A percentile compares a stretch with the other conserved stretches of the same genome.
Conservation (phyloP, 768 basidiomycete genomes). For the Epithele typhae region DNA sequence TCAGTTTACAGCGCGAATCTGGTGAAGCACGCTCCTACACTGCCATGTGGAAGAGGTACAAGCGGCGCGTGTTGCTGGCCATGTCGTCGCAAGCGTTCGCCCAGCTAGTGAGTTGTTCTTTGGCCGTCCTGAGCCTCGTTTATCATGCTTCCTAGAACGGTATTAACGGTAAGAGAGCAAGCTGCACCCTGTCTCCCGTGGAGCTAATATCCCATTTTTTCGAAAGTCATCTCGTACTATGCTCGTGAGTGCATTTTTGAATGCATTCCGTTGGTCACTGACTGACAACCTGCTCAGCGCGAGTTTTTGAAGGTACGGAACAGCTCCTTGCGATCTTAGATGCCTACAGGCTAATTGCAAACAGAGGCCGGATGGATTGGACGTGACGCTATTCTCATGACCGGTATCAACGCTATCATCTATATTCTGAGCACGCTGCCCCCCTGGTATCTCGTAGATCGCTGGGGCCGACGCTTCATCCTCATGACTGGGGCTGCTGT, state of each 20-base stretch:
- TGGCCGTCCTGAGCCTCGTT: background rate
- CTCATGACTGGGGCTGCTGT: slow-evolving; percentile 81
- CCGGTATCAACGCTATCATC: slow-evolving; percentile 86
- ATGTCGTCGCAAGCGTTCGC: slow-evolving; percentile 97
- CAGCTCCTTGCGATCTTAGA: no score
- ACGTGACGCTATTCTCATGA: slow-evolving; percentile 91
- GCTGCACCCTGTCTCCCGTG: no score
- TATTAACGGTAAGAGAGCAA: slow-evolving; percentile 69
- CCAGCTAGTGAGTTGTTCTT: slow-evolving; percentile 63
- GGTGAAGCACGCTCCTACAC: slow-evolving; percentile 74
- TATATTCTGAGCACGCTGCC: slow-evolving; percentile 79
- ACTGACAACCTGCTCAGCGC: slow-evolving; percentile 40
- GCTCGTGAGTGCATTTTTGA: slow-evolving; percentile 64
- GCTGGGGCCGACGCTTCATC: slow-evolving; percentile 85
- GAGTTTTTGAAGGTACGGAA: slow-evolving; percentile 81
- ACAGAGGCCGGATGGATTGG: slow-evolving; percentile 95
- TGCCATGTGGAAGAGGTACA: slow-evolving; percentile 85
- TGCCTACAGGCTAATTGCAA: no score
- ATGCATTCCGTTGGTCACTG: background rate
- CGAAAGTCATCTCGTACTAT: slow-evolving; percentile 88
- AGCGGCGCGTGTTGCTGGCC: slow-evolving; percentile 82
- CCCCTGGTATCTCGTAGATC: slow-evolving; percentile 92
- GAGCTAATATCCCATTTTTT: background rate
- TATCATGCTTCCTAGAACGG: slow-evolving; percentile 86
- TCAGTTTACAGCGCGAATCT: slow-evolving; percentile 53